A percentile compares a stretch with the other conserved stretches of the same genome.
phyloP scores from a whole-genome alignment of 1,284 basidiomycete species.

The Boletellus deceptivus region DNA sequence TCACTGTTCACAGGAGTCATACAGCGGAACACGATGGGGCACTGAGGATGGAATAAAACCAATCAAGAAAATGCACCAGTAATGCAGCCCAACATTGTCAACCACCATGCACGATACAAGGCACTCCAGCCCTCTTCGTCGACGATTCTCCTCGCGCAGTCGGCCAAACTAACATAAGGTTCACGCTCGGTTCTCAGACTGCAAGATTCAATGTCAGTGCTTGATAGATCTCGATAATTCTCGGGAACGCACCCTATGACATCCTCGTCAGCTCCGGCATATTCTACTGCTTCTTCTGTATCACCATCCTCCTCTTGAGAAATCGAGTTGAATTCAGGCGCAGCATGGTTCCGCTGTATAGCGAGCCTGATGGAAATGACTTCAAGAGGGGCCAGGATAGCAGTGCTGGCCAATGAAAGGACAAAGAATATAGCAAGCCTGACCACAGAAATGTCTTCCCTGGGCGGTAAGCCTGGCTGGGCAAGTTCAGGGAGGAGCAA shows the following conservation, averaged over 20 bases:
- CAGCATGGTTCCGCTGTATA: conserved; percentile 75
- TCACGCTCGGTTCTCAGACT: conserved; percentile 81
- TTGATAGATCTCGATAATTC: not conserved
- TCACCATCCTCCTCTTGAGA: conserved; percentile 33
- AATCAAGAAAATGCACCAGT: conserved; percentile 52
- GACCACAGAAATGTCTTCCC: conserved; percentile 43
- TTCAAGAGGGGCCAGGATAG: conserved; percentile 76
- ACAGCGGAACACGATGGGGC: not conserved
- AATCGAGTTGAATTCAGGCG: conserved; percentile 8
- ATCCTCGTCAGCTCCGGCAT: conserved; percentile 78
- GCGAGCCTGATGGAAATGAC: conserved; percentile 79
- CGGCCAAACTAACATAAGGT: conserved; percentile 78
- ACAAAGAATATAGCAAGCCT: conserved; percentile 61
- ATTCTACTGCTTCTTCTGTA: conserved; percentile 62
- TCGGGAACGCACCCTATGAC: conserved; percentile 69
- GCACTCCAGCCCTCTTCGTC: conserved; percentile 80
- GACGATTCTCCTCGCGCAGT: conserved; percentile 78
- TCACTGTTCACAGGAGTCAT: not conserved
- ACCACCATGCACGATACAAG: conserved; percentile 86
- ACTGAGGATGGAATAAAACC: not conserved
- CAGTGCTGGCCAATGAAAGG: conserved; percentile 59
- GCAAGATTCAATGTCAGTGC: conserved; percentile 1
- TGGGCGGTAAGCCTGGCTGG: conserved; percentile 24
- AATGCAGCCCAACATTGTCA: conserved; percentile 70
- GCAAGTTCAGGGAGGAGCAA: conserved; percentile 60